Evolutionary conservation across 192 early-diverging fungal species (phyloP).

Genomic region (Geosiphon pyriformis): DNA sequence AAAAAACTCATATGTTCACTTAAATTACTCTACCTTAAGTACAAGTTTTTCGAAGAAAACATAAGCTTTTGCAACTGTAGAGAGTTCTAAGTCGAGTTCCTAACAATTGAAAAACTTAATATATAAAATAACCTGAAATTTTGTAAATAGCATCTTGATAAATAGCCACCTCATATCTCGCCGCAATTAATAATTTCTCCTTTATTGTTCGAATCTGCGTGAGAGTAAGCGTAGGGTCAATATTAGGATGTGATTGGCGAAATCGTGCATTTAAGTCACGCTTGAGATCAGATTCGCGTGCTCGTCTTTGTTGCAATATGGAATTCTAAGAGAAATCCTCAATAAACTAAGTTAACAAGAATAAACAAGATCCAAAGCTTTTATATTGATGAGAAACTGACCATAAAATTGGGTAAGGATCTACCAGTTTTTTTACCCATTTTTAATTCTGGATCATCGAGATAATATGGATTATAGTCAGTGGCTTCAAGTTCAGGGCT

Average conservation of each 20-base stretch:
- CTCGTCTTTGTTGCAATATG: conserved; percentile 64
- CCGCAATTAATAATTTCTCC: conserved; percentile 54
- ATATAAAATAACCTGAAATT: neutral
- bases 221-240: conserved; percentile 76
- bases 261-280: conserved; percentile 87
- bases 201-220: conserved; percentile 86
- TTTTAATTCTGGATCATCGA: conserved; percentile 85
- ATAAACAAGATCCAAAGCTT: neutral
- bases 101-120: conserved; percentile 35
- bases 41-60: conserved; percentile 96
- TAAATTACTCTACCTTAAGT: conserved; percentile 69
- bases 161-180: conserved; percentile 28
- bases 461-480: conserved; percentile 72
- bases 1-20: neutral
- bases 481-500: conserved; percentile 26
- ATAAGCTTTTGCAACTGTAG: conserved; percentile 81
- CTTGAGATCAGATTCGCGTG: conserved; percentile 74
- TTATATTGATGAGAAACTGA: conserved; percentile 23
- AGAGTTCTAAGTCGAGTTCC: conserved; percentile 78
- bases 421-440: conserved; percentile 61
- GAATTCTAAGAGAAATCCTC: conserved; percentile 74
- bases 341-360: neutral
- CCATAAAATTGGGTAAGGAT: conserved; percentile 77
- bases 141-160: neutral
- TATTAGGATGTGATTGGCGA: conserved; percentile 69